phyloP scores from a whole-genome alignment of 495 filamentous ascomycete species.

The Aspergillus panamensis region DNA sequence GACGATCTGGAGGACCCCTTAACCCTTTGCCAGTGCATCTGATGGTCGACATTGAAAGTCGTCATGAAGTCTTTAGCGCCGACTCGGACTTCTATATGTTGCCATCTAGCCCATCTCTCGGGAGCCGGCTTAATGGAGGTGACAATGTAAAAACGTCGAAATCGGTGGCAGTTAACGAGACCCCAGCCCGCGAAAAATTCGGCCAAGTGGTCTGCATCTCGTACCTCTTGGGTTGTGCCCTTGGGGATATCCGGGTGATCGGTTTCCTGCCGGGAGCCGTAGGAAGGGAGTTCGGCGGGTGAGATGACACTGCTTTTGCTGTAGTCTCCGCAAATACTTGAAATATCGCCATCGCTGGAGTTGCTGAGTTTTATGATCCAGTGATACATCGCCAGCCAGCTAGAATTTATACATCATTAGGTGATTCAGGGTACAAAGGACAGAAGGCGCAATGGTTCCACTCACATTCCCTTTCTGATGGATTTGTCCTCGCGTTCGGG shows the following conservation, averaged over 20 bases:
- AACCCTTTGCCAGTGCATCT: slow-evolving; percentile 13
- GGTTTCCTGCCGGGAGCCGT: slow-evolving; percentile 22
- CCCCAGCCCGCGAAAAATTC: slow-evolving; percentile 47
- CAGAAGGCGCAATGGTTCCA: neutral
- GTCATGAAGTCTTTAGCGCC: slow-evolving; percentile 20
- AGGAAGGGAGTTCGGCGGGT: slow-evolving; percentile 18
- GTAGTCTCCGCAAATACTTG: slow-evolving; percentile 12
- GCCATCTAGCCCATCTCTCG: slow-evolving; percentile 32
- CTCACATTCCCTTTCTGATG: slow-evolving; percentile 23
- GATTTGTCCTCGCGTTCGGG: slow-evolving; percentile 14
- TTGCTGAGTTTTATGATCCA: slow-evolving; percentile 26
- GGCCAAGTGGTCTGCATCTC: slow-evolving; percentile 37
- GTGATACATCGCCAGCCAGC: slow-evolving; percentile 28
- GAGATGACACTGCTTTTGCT: slow-evolving; percentile 26
- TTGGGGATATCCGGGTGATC: slow-evolving; percentile 21
- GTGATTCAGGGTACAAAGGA: neutral
- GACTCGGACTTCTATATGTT: slow-evolving; percentile 30
- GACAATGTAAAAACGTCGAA: slow-evolving; percentile 31
- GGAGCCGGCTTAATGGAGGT: slow-evolving; percentile 19
- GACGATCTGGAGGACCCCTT: neutral
- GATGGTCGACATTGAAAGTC: slow-evolving; percentile 19
- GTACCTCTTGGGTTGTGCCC: slow-evolving; percentile 23
- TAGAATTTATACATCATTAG: slow-evolving; percentile 14
- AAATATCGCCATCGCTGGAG: slow-evolving; percentile 14
- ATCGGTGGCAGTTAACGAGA: slow-evolving; percentile 31